phyloP scores from a whole-genome alignment of 2,329 filamentous ascomycete genomes.

The Ophiostoma novo-ulmi region DNA sequence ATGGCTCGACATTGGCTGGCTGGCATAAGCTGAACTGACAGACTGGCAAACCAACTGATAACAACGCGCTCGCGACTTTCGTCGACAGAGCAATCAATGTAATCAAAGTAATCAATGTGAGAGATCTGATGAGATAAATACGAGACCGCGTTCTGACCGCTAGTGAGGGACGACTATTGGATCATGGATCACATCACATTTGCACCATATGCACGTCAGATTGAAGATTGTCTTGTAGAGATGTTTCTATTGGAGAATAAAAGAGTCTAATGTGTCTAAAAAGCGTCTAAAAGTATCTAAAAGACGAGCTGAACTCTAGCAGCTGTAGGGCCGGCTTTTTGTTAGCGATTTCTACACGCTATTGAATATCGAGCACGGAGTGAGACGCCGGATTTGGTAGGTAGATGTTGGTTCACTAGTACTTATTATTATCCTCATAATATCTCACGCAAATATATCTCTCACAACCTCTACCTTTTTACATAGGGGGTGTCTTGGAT shows the following conservation, averaged over 20 bases:
- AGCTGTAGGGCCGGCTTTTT: too few species aligned
- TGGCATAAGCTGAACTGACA: not conserved
- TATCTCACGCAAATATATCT: not conserved
- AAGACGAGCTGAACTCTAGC: not conserved
- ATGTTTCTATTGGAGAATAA: not conserved
- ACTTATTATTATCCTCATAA: not conserved
- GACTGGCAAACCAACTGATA: not conserved
- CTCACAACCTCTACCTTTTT: not conserved
- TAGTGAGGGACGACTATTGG: not conserved
- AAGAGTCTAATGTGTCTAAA: not conserved
- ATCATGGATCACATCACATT: slow-evolving; percentile 7
- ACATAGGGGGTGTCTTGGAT: not conserved
- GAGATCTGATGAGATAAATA: not conserved
- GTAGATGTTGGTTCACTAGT: slow-evolving; percentile 1
- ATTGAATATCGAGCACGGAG: not conserved
- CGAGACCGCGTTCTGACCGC: slow-evolving; percentile 6
- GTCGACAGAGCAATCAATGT: not conserved
- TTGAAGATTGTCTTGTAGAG: not conserved
- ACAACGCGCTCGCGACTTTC: not conserved
- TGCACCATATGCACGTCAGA: slow-evolving; percentile 9
- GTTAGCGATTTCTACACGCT: not conserved
- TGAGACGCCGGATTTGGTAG: not conserved
- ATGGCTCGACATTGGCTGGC: not conserved
- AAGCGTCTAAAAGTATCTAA: not conserved
- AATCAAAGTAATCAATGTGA: not conserved